These are phyloP conservation scores for Leptographium wingfieldii DNA, from an alignment of 2,329 filamentous ascomycete species.

Conservation along the genomic window DNA sequence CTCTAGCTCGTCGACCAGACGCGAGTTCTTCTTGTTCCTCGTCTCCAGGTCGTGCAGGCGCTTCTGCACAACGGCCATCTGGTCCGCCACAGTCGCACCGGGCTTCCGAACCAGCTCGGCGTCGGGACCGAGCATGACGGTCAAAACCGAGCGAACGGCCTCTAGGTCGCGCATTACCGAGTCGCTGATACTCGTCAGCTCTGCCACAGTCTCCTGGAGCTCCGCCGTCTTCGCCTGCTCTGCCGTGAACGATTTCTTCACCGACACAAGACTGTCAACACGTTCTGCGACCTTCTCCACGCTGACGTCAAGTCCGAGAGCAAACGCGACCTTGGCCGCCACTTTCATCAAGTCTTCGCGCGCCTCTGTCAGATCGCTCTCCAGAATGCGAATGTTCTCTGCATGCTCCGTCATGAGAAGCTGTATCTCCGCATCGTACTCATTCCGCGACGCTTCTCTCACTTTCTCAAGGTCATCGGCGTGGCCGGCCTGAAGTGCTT, in stretches of 20 bases:
- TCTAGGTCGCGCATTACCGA: slow-evolving; percentile 51
- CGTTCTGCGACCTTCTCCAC: slow-evolving; percentile 55
- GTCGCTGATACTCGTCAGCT: slow-evolving; percentile 46
- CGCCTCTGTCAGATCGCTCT: slow-evolving; percentile 51
- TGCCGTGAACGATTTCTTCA: slow-evolving; percentile 45
- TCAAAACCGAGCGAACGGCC: slow-evolving; percentile 40
- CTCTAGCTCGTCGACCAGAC: slow-evolving; percentile 88
- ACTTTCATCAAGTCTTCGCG: slow-evolving; percentile 53
- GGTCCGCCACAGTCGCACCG: slow-evolving; percentile 37
- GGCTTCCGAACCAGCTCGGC: slow-evolving; percentile 29
- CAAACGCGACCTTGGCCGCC: slow-evolving; percentile 48
- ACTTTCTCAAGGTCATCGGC: slow-evolving; percentile 36
- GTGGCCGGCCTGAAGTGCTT: slow-evolving; percentile 36
- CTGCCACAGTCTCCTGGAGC: slow-evolving; percentile 40
- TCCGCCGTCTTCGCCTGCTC: slow-evolving; percentile 47
- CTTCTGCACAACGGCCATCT: slow-evolving; percentile 50
- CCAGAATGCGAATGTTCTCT: slow-evolving; percentile 41
- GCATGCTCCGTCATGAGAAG: slow-evolving; percentile 48
- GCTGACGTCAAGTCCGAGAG: slow-evolving; percentile 49
- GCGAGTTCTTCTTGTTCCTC: slow-evolving; percentile 79
- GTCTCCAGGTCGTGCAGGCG: slow-evolving; percentile 49
- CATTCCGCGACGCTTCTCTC: slow-evolving; percentile 34
- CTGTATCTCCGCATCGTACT: slow-evolving; percentile 44
- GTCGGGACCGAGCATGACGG: slow-evolving; percentile 40
- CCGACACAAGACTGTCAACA: slow-evolving; percentile 42